Conservation (phyloP, 768 basidiomycete genomes). For the Pilatotrama ljubarskyi region DNA sequence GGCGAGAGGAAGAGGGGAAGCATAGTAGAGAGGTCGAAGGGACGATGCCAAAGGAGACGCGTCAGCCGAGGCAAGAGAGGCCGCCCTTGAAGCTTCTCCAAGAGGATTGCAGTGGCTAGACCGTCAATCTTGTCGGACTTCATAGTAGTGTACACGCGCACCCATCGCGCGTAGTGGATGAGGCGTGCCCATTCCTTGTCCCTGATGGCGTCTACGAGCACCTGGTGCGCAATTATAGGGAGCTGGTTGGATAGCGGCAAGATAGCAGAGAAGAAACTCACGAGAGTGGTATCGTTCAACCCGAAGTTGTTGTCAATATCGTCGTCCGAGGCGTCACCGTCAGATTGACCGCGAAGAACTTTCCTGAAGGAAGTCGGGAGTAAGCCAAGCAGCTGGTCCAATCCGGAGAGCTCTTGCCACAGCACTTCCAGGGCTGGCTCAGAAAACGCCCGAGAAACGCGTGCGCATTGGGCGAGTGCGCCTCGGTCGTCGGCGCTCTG, state of each 20-base stretch:
- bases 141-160: not conserved
- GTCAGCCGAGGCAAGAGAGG: constrained; percentile 1
- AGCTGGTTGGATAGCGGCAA: too few relatives aligned
- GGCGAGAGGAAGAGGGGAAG: constrained; percentile 5
- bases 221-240: not conserved
- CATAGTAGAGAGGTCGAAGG: not conserved
- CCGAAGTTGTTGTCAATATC: not conserved
- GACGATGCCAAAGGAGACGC: not conserved
- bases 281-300: not conserved
- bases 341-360: not conserved
- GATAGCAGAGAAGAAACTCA: not conserved
- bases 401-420: not conserved
- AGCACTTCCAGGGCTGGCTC: constrained; percentile 2
- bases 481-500: not conserved
- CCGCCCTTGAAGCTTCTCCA: not conserved
- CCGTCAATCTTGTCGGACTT: not conserved
- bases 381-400: not conserved
- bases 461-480: not conserved
- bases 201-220: not conserved
- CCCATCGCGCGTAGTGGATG: not conserved
- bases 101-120: not conserved
- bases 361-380: not conserved
- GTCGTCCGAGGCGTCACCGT: not conserved
- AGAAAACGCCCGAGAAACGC: constrained; percentile 4
- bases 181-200: not conserved